Evolutionary conservation across 2,329 filamentous ascomycete species (phyloP), one percentile per base, ranked within the genome.

Genomic region (Thielaviopsis euricoi): DNA sequence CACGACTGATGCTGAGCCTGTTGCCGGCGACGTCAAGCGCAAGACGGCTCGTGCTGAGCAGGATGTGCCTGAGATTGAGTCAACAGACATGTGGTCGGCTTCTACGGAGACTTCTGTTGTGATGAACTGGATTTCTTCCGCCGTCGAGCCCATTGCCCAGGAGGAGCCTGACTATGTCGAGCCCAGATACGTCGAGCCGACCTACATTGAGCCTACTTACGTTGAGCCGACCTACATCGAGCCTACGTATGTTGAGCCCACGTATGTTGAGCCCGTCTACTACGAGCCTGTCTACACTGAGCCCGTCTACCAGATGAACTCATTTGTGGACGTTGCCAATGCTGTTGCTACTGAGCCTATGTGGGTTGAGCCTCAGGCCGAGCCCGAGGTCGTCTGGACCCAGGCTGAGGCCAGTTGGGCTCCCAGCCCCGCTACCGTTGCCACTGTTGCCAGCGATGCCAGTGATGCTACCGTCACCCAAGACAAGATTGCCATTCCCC

Each of bases 21-120:
- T 66, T n/a, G 68, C 68, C n/a, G 60, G 71, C 10, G 58, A 64
- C 40, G 69, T 71, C 60, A 56, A 58, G 48, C 66, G 68, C 59
- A 72, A 68, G 62, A 64, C 64, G 52, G 68, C 70, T 53, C 62
- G 64, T 52, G 62, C 62, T 40, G 59, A 65, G 52, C 63, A 64
- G 48, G 61, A 65, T 58, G 63, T 71, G 26, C 64, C 65, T 21
- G 62, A 59, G 25, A 62, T 73, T 52, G 63, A 58, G 43, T 71
- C 70, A 53, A 64, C 65, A 59, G 64, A 63, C 53, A 69, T 73
- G 54, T 72, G 71, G 71, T 64, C 63, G 58, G 55, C 50, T 10
- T 40, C 59, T 17, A 49, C 33, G 9, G 23, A 40, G 13, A 43
- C 21, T 12, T 43, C 57, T 13, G 53, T 57, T 22, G 55, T 57